Conservation (phyloP, 2,329 filamentous ascomycete genomes). For the Lasiodiplodia sp. region DNA sequence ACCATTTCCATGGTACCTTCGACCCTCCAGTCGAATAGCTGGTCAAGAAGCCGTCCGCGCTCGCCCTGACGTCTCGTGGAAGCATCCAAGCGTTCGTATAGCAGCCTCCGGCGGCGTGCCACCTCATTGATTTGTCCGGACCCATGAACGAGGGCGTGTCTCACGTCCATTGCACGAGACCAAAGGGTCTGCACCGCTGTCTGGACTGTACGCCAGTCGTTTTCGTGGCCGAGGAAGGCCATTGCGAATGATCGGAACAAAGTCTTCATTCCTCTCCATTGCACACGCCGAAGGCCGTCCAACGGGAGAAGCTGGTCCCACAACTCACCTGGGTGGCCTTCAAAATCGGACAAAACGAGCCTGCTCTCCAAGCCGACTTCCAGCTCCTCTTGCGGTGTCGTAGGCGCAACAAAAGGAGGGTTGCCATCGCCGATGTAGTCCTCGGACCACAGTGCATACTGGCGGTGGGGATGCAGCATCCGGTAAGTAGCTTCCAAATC, state of each 20-base stretch:
- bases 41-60: conserved; percentile 1
- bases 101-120: not conserved
- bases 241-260: not conserved
- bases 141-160: not conserved
- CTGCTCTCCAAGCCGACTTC: not conserved
- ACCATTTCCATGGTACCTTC: conserved; percentile 10
- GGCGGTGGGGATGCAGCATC: not conserved
- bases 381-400: not conserved
- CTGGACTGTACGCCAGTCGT: not conserved
- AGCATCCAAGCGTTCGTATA: conserved; percentile 5
- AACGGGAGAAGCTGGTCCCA: not conserved
- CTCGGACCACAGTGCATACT: not conserved
- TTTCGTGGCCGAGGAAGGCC: not conserved
- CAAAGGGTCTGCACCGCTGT: not conserved
- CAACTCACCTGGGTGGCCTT: not conserved
- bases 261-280: conserved; percentile 12
- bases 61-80: not conserved
- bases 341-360: not conserved
- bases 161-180: not conserved
- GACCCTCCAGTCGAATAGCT: conserved; percentile 16
- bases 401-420: not conserved
- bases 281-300: not conserved
- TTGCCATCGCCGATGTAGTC: not conserved
- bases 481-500: not conserved
- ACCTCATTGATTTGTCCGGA: not conserved